A percentile compares a stretch with the other conserved stretches of the same genome.
Evolutionary conservation across 2,329 filamentous ascomycete genomes (phyloP).

Genomic region (Aspergillus bombycis): DNA sequence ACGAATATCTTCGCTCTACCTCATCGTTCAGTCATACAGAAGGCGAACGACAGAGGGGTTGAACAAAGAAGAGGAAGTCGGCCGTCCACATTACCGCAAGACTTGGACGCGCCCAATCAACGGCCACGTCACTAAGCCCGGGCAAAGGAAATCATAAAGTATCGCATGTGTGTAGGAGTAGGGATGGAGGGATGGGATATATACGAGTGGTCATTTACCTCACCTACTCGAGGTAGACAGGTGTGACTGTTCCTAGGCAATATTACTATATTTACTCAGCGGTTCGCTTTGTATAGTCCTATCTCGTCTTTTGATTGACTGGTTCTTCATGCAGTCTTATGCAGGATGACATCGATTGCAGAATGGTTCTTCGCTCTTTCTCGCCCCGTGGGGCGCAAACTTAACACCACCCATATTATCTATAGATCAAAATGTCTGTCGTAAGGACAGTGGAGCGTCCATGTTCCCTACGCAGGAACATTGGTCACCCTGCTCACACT

Average conservation of each 20-base stretch:
- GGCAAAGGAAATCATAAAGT: not conserved
- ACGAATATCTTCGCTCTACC: not conserved
- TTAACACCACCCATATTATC: not conserved
- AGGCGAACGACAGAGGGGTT: not conserved
- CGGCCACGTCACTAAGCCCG: not conserved
- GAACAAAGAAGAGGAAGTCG: not conserved
- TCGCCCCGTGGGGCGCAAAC: not conserved
- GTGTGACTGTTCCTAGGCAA: not conserved
- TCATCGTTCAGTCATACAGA: not conserved
- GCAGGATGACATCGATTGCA: slow-evolving; percentile 15
- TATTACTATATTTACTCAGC: not conserved
- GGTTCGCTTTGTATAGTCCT: not conserved
- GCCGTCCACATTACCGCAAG: not conserved
- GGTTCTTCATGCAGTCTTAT: not conserved
- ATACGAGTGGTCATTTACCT: not conserved
- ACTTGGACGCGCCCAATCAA: not conserved
- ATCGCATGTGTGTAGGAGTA: not conserved
- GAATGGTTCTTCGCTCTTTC: not conserved
- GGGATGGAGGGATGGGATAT: not conserved
- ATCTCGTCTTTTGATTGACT: not conserved
- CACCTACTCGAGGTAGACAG: not conserved
- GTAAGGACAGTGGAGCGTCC: not conserved
- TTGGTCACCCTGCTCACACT: not conserved
- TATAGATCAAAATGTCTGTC: not conserved
- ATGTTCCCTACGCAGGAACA: not conserved